Percentiles rank a stretch among this genome's conserved stretches.
phyloP scores from a whole-genome alignment of 306 rosid genomes.

The Vachellia pachyceras region DNA sequence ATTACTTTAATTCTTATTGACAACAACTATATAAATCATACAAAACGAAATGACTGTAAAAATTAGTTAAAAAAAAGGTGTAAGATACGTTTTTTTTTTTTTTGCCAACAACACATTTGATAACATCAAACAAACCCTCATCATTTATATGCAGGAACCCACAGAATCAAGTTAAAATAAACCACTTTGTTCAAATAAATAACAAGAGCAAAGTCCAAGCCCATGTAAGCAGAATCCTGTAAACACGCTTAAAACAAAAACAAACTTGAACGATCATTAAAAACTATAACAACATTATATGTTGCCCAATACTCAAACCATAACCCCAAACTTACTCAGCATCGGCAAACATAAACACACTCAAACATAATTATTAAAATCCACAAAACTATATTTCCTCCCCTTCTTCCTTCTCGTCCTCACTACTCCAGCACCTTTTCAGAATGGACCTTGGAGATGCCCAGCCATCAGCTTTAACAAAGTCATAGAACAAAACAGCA shows the following conservation, averaged over 20 bases:
- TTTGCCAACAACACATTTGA: no score
- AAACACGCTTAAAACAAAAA: not conserved
- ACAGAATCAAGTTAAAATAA: no score
- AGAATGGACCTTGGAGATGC: conserved; percentile 84
- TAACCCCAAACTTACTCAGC: conserved; percentile 49
- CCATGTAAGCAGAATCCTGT: not conserved
- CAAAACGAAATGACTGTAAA: no score
- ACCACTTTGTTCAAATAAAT: not conserved
- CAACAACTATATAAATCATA: no score
- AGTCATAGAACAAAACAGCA: conserved; percentile 55
- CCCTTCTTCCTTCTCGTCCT: conserved; percentile 71
- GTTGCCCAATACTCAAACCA: conserved; percentile 8
- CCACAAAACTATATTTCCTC: conserved; percentile 42
- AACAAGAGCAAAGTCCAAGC: not conserved
- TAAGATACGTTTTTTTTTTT: no score
- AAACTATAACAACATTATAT: conserved; percentile 6
- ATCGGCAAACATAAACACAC: not conserved
- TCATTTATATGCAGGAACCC: not conserved
- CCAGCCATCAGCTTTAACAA: conserved; percentile 46
- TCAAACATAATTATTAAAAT: conserved; percentile 10
- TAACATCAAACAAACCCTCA: no score
- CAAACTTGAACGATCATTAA: not conserved
- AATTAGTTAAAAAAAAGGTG: no score
- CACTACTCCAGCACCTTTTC: conserved; percentile 85
- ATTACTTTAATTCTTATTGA: no score